These are phyloP conservation scores for Linnemannia zychae DNA, from an alignment of 192 early-diverging fungal species.

Conservation along the genomic window DNA sequence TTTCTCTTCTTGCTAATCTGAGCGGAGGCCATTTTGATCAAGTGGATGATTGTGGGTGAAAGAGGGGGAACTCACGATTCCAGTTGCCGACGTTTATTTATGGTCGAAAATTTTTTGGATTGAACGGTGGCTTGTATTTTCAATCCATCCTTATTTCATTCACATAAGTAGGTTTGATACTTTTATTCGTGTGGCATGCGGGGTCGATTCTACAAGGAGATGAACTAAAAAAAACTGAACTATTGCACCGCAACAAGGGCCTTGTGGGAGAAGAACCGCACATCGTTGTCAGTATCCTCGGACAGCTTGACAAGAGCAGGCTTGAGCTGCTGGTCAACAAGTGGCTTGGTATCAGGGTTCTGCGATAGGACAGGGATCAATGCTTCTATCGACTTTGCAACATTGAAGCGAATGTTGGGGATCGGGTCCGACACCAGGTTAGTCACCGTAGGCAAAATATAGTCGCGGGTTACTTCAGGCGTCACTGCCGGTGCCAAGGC, in stretches of 20 bases:
- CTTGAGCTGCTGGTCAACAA: constrained; percentile 79
- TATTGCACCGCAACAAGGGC: constrained; percentile 63
- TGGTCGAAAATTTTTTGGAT: constrained; percentile 28
- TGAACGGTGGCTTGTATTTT: constrained; percentile 26
- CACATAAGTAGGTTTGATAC: too few species aligned
- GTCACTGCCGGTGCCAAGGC: constrained; percentile 92
- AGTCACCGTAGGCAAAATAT: constrained; percentile 91
- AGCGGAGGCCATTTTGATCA: constrained; percentile 60
- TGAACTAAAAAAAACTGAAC: background rate
- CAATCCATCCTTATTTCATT: background rate
- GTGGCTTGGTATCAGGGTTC: constrained; percentile 67
- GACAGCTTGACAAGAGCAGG: constrained; percentile 87
- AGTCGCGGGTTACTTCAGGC: constrained; percentile 87
- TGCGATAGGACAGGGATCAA: constrained; percentile 83
- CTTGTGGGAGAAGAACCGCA: constrained; percentile 91
- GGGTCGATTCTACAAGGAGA: background rate
- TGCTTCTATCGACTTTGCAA: constrained; percentile 93
- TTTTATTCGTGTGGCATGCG: too few species aligned
- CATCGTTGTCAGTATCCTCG: constrained; percentile 94
- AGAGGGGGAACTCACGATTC: constrained; percentile 27
- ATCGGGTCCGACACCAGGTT: constrained; percentile 91
- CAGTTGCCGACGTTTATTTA: constrained; percentile 24
- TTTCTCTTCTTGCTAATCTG: constrained; percentile 85
- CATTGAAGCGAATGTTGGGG: constrained; percentile 99
- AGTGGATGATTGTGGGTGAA: constrained; percentile 39